A percentile compares a stretch with the other conserved stretches of the same genome.
These are phyloP conservation scores for Solanum habrochaites DNA, from an alignment of 257 asterid species.

Conservation along the genomic window DNA sequence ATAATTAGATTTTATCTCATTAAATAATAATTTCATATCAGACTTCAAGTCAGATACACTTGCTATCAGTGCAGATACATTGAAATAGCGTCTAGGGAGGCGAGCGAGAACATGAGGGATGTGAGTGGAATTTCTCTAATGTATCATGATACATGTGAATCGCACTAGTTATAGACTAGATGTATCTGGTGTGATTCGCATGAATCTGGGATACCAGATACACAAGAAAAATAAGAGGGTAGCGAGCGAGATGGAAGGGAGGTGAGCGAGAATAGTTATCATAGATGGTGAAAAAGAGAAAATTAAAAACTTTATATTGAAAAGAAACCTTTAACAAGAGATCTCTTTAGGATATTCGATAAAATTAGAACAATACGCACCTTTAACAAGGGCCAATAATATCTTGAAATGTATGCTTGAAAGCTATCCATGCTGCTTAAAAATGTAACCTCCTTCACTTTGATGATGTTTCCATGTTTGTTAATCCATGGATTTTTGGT, in stretches of 20 bases:
- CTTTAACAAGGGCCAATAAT: constrained; percentile 5
- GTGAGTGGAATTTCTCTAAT: too few relatives aligned
- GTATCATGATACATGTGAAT: not conserved
- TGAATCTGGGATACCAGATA: not conserved
- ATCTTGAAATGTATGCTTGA: constrained; percentile 23
- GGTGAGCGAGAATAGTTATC: not conserved
- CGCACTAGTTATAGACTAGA: not conserved
- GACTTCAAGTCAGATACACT: too few relatives aligned
- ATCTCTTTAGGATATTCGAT: accelerated
- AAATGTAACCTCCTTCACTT: not conserved
- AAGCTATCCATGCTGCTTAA: constrained; percentile 33
- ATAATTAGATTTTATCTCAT: too few relatives aligned
- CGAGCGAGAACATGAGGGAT: not conserved
- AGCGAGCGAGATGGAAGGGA: accelerated
- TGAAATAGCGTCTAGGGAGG: not conserved
- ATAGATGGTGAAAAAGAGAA: not conserved
- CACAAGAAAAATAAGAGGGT: not conserved
- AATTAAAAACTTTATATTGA: not conserved
- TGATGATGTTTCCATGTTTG: constrained; percentile 22
- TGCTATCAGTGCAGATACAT: not conserved
- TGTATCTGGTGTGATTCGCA: not conserved
- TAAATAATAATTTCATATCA: too few relatives aligned
- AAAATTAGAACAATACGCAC: not conserved
- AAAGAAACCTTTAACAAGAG: not conserved
- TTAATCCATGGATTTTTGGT: constrained; percentile 23